phyloP scores from a whole-genome alignment of 768 basidiomycete species.

The Podaxis sp. region DNA sequence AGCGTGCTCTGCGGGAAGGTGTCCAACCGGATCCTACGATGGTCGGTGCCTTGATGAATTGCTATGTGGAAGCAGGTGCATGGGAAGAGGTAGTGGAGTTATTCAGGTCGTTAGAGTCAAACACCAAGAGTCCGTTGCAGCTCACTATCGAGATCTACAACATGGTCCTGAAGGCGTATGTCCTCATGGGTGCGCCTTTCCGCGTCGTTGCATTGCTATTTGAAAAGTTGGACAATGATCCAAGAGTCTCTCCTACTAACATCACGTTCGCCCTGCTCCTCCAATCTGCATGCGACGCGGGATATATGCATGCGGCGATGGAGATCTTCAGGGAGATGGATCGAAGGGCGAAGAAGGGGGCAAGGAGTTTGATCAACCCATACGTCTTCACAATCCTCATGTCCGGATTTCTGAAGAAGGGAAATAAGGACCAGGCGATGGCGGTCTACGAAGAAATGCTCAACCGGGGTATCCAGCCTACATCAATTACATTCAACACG shows the following conservation, averaged over 20 bases:
- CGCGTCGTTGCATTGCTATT: slow-evolving; percentile 61
- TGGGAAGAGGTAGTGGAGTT: slow-evolving; percentile 74
- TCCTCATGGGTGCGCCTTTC: slow-evolving; percentile 79
- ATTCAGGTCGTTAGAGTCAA: slow-evolving; percentile 46
- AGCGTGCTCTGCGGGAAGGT: slow-evolving; percentile 60
- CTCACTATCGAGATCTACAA: slow-evolving; percentile 69
- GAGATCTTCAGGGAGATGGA: slow-evolving; percentile 74
- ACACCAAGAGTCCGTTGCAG: slow-evolving; percentile 22
- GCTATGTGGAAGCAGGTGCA: slow-evolving; percentile 75
- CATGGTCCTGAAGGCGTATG: slow-evolving; percentile 79
- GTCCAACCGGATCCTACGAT: slow-evolving; percentile 63
- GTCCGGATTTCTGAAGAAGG: slow-evolving; percentile 62
- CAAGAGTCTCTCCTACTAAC: slow-evolving; percentile 55
- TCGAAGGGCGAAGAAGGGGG: slow-evolving; percentile 33
- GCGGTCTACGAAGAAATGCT: slow-evolving; percentile 73
- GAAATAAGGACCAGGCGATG: slow-evolving; percentile 55
- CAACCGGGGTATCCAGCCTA: slow-evolving; percentile 61
- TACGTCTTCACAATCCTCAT: slow-evolving; percentile 76
- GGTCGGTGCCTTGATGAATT: slow-evolving; percentile 76
- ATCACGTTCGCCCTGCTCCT: slow-evolving; percentile 74
- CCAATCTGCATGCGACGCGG: slow-evolving; percentile 78
- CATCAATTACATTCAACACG: slow-evolving; percentile 63
- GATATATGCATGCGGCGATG: slow-evolving; percentile 59
- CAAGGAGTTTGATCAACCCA: slow-evolving; percentile 45
- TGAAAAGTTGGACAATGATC: slow-evolving; percentile 43